phyloP scores from a whole-genome alignment of 768 basidiomycete species.

The Collybia nuda region DNA sequence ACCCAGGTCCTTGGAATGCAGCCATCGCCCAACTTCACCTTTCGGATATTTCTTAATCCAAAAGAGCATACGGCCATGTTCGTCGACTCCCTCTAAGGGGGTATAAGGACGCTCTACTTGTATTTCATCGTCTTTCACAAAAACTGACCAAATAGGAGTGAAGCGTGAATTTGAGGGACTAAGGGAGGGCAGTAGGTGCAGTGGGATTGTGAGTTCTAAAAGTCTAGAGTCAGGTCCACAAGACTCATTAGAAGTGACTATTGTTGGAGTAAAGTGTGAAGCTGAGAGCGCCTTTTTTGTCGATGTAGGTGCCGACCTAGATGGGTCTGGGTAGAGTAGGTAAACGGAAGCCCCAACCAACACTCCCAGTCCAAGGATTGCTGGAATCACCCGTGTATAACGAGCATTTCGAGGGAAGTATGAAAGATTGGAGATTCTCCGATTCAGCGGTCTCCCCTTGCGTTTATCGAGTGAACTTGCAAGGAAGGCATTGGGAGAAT shows the following conservation, averaged over 20 bases:
- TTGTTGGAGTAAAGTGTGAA: constrained; percentile 59
- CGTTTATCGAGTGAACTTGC: no score
- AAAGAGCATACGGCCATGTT: constrained; percentile 64
- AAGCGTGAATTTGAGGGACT: constrained; percentile 17
- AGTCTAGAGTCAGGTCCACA: constrained; percentile 63
- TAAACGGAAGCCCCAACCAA: constrained; percentile 45
- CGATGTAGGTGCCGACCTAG: constrained; percentile 43
- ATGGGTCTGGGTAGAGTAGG: constrained; percentile 50
- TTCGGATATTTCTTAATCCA: constrained; percentile 81
- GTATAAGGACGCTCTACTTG: constrained; percentile 88
- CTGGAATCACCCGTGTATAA: not conserved
- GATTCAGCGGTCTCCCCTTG: not conserved
- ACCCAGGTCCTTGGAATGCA: constrained; percentile 67
- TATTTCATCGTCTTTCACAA: constrained; percentile 84
- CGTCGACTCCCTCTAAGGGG: constrained; percentile 70
- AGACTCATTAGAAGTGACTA: constrained; percentile 50
- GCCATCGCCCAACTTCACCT: constrained; percentile 84
- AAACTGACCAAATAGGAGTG: constrained; percentile 70
- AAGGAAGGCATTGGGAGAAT: no score
- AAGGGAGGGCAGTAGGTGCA: constrained; percentile 31
- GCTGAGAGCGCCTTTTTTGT: constrained; percentile 39
- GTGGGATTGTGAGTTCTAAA: constrained; percentile 58
- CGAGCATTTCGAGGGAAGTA: no score
- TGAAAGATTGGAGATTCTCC: not conserved
- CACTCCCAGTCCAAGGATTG: constrained; percentile 11